Evolutionary conservation across 495 filamentous ascomycete species (phyloP), one percentile per base, ranked within the genome.

Genomic region (Annulohypoxylon maeteangense): DNA sequence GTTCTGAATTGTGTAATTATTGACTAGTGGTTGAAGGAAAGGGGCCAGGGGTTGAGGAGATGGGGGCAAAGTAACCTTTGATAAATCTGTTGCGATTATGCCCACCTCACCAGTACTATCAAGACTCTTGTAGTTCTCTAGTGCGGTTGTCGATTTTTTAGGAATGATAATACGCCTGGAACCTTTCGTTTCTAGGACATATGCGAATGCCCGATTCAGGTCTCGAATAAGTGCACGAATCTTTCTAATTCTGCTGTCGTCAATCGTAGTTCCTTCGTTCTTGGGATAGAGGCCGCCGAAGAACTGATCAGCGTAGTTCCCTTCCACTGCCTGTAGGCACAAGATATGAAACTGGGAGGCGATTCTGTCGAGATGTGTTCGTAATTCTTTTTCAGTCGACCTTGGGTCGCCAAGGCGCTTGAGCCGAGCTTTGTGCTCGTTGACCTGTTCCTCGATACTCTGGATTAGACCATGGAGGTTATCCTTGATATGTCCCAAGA

Each of bases 401-500:
- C 72, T 65, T 34, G 72, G 50, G 3, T 65, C 53, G 38, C 75
- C 72, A 7, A 75, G 56, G 7, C 57, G 55, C 25, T 47, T 25
- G 1, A 75, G 45, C 10, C 25, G 45, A 38, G 36, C 20, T 8
- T 70, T 65, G 12, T 63, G 61, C 8, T 29, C 22, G 20, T 63
- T 42, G 40, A 69, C 59, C 1, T 56, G 59, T 12, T 71, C 36
- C 36, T 66, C 73, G 45, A 80, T 78, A 1, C 78, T 66, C 4
- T 61, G 23, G 25, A 81, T 76, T 0, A 81, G 36, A 1, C 31
- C 65, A 4, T 76, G 75, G 7, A 81, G 54, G 7, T 68, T 78
- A 5, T 58, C 65, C 51, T 68, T 60, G 57, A 81, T 75, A 57
- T 79, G 75, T 0, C 62, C 64, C 0, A 75, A 51, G 0, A 84